Conservation (phyloP, 2,329 filamentous ascomycete genomes). For the Penicillium sp. region DNA sequence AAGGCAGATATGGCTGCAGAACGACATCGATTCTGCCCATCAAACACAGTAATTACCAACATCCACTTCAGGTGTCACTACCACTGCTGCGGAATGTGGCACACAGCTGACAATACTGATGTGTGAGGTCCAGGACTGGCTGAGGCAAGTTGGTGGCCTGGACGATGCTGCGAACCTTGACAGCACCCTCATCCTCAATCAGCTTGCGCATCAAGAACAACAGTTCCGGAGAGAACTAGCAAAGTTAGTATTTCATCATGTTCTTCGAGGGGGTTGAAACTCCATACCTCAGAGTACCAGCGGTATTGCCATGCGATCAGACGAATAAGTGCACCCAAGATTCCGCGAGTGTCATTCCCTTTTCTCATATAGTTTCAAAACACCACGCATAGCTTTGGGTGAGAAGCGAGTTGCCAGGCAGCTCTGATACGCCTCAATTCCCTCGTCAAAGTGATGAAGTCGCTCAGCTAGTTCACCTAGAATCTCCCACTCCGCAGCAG, state of each 20-base stretch:
- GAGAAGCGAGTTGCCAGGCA: constrained; percentile 88
- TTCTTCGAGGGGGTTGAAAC: neutral
- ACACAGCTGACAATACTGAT: constrained; percentile 93
- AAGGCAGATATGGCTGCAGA: constrained; percentile 4
- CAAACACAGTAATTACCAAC: neutral
- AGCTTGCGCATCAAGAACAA: constrained; percentile 84
- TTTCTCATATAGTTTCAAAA: constrained; percentile 76
- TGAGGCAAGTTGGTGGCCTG: constrained; percentile 94
- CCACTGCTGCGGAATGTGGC: constrained; percentile 94
- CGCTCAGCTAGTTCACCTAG: constrained; percentile 89
- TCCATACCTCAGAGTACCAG: constrained; percentile 88
- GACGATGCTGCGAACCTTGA: constrained; percentile 96
- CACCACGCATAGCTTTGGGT: constrained; percentile 84
- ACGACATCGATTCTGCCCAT: neutral
- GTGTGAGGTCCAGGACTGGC: constrained; percentile 87
- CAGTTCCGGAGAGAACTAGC: constrained; percentile 82
- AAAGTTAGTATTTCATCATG: constrained; percentile 18
- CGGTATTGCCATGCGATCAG: constrained; percentile 97
- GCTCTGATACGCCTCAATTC: constrained; percentile 86
- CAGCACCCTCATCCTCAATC: constrained; percentile 95
- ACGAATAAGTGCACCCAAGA: constrained; percentile 80
- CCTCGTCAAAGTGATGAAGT: constrained; percentile 87
- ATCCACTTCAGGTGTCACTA: constrained; percentile 66
- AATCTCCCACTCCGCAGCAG: constrained; percentile 96
- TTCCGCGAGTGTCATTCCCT: constrained; percentile 74